Percentiles rank a stretch among this genome's conserved stretches.
phyloP scores from a whole-genome alignment of 208 protist genomes.

The Leishmania gerbilli region DNA sequence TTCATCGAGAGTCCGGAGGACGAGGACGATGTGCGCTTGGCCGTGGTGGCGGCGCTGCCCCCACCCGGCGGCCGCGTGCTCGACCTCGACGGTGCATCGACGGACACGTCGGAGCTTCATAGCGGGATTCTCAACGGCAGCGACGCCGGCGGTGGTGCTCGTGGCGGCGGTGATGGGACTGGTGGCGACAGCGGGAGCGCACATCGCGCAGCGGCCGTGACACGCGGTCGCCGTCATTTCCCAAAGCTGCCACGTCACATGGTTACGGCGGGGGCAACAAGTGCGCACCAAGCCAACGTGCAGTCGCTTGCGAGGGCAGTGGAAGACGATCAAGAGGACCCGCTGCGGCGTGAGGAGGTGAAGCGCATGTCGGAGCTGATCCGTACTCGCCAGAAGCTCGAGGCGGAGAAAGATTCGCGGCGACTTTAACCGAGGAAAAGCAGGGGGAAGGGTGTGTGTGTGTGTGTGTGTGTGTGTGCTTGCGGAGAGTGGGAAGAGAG shows the following conservation, averaged over 20 bases:
- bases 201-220: neutral
- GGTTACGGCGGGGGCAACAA: neutral
- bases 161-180: neutral
- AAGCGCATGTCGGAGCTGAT: slow-evolving; percentile 61
- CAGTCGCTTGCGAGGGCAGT: neutral
- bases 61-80: slow-evolving; percentile 26
- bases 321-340: slow-evolving; percentile 36
- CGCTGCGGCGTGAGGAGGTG: slow-evolving; percentile 62
- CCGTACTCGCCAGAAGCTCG: slow-evolving; percentile 33
- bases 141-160: neutral
- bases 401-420: slow-evolving; percentile 28
- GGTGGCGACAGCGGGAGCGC: neutral
- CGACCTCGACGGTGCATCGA: slow-evolving; percentile 18
- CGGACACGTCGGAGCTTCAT: slow-evolving; percentile 4
- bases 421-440: neutral
- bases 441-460: neutral
- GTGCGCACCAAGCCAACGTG: neutral
- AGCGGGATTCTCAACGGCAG: neutral
- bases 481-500: neutral
- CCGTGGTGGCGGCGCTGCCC: slow-evolving; percentile 18
- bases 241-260: neutral
- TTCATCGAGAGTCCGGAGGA: slow-evolving; percentile 25
- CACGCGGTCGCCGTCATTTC: neutral
- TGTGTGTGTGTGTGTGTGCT: neutral
- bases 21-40: slow-evolving; percentile 14